Percentiles rank a stretch among this genome's conserved stretches.
These are phyloP conservation scores for Taxawa tesnikishii DNA, from an alignment of 2,329 filamentous ascomycete genomes.

Conservation along the genomic window DNA sequence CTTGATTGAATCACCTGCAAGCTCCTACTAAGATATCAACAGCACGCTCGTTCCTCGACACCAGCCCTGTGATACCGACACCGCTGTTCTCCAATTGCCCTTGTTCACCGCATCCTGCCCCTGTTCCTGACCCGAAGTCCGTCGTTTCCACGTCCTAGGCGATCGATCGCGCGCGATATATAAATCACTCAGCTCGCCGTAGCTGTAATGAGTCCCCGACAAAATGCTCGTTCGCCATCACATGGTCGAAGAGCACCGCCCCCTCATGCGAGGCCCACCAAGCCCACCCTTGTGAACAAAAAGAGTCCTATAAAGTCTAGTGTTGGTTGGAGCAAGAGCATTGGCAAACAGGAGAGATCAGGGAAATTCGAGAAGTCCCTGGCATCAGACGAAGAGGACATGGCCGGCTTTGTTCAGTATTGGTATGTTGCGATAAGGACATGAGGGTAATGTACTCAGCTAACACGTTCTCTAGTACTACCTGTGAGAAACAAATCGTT, in stretches of 20 bases:
- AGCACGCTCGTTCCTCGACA: not conserved
- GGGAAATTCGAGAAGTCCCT: slow-evolving; percentile 8
- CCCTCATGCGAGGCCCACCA: slow-evolving; percentile 13
- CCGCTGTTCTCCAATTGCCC: too few relatives aligned
- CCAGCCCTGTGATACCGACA: not conserved
- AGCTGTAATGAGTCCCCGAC: slow-evolving; percentile 13
- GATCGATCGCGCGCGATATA: not conserved
- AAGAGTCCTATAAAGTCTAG: not conserved
- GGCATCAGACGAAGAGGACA: slow-evolving; percentile 27
- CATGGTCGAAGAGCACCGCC: slow-evolving; percentile 15
- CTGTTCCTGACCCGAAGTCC: not conserved
- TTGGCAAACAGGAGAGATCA: slow-evolving; percentile 8
- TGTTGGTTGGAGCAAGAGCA: slow-evolving; percentile 10
- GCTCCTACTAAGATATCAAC: too few relatives aligned
- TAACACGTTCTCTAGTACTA: slow-evolving; percentile 36
- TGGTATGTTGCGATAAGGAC: slow-evolving; percentile 26
- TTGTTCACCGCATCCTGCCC: too few relatives aligned
- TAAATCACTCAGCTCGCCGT: not conserved
- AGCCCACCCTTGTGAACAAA: slow-evolving; percentile 12
- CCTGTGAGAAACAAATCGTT: slow-evolving; percentile 54
- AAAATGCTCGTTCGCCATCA: slow-evolving; percentile 14
- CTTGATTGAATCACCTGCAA: too few relatives aligned
- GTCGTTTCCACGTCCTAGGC: not conserved
- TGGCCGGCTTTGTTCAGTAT: slow-evolving; percentile 41
- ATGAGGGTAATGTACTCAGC: slow-evolving; percentile 1